These are phyloP conservation scores for Zoysia japonica DNA, from an alignment of 176 grass and related monocot genomes.

Conservation along the genomic window DNA sequence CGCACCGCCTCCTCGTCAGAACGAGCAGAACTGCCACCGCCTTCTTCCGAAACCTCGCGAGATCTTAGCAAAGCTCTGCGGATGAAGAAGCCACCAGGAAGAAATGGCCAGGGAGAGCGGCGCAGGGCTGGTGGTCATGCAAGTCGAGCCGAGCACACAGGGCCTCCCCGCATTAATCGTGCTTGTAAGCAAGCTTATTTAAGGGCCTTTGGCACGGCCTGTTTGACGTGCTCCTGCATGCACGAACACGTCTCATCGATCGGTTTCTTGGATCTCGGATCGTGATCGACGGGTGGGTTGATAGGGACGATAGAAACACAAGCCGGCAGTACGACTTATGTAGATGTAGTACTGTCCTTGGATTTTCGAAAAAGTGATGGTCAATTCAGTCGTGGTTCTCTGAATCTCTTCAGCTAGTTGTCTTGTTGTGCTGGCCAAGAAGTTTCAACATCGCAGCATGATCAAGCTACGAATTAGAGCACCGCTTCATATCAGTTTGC, in stretches of 20 bases:
- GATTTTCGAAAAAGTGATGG: background rate
- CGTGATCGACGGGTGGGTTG: background rate
- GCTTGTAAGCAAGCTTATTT: conserved; percentile 33
- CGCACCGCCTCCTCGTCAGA: background rate
- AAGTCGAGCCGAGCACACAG: conserved; percentile 22
- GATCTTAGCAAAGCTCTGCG: background rate
- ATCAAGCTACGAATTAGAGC: background rate
- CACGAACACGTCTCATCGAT: background rate
- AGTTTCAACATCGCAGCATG: background rate
- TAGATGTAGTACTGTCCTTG: background rate
- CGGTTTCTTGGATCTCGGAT: conserved; percentile 26
- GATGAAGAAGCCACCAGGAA: background rate
- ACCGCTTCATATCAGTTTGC: background rate
- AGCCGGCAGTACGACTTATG: background rate
- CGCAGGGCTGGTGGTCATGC: conserved; percentile 35
- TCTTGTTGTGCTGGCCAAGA: background rate
- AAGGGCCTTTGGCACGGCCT: conserved; percentile 35
- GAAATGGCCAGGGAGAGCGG: conserved; percentile 41
- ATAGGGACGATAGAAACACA: background rate
- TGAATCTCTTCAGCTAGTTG: background rate
- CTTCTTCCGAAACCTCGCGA: background rate
- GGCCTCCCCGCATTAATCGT: conserved; percentile 26
- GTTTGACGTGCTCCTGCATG: conserved; percentile 33
- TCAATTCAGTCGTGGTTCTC: background rate
- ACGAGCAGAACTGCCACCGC: background rate